A percentile compares a stretch with the other conserved stretches of the same genome.
Evolutionary conservation across 495 filamentous ascomycete genomes (phyloP).

Genomic region (Aspergillus heteromorphus): DNA sequence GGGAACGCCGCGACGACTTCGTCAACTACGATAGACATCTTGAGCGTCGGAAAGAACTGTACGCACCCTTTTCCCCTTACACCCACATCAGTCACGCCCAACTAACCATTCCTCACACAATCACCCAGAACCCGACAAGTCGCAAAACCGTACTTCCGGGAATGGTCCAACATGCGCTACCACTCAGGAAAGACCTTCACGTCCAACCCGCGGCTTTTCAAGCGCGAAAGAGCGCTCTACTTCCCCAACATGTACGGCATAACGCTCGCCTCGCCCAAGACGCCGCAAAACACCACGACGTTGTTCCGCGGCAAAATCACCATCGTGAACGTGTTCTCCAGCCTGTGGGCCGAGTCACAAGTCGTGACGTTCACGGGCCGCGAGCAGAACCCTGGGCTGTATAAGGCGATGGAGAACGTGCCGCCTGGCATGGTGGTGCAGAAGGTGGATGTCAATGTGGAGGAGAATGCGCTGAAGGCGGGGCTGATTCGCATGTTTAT

Average conservation of each 20-base stretch:
- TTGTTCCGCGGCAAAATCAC: conserved; percentile 64
- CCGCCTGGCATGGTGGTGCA: conserved; percentile 52
- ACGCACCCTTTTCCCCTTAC: conserved; percentile 20
- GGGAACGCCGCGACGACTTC: conserved; percentile 72
- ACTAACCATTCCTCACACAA: no score
- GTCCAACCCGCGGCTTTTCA: conserved; percentile 71
- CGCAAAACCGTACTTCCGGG: conserved; percentile 82
- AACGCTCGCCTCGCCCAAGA: conserved; percentile 55
- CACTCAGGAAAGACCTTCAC: conserved; percentile 85
- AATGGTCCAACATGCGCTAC: conserved; percentile 78
- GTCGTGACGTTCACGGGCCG: conserved; percentile 60
- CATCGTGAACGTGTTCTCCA: conserved; percentile 75
- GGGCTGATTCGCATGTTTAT: conserved; percentile 67
- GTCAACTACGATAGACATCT: conserved; percentile 81
- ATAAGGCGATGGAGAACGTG: conserved; percentile 36
- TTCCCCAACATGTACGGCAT: conserved; percentile 87
- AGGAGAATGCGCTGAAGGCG: conserved; percentile 73
- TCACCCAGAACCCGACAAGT: conserved; percentile 51
- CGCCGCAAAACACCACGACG: conserved; percentile 62
- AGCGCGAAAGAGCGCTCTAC: conserved; percentile 67
- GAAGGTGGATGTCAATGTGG: conserved; percentile 78
- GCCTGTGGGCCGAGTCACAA: conserved; percentile 80
- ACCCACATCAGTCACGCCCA: conserved; percentile 2
- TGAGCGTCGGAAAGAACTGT: conserved; percentile 65
- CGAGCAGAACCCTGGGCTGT: conserved; percentile 60